These are phyloP conservation scores for Cyberlindnera maclurae DNA, from an alignment of 805 yeast genomes.

Conservation along the genomic window DNA sequence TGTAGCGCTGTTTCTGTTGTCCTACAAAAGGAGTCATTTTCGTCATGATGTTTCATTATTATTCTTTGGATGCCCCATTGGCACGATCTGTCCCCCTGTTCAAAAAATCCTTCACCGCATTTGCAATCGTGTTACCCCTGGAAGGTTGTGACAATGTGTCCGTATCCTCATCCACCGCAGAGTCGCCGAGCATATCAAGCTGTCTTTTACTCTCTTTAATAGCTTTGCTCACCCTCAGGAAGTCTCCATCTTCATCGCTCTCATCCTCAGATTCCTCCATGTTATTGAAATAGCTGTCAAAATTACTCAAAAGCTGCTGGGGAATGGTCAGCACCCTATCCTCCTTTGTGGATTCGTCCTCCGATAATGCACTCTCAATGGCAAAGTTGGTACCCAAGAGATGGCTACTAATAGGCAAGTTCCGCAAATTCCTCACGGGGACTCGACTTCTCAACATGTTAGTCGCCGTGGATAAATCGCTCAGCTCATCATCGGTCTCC, in stretches of 20 bases:
- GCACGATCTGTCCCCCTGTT: slow-evolving; percentile 1
- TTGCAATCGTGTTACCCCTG: slow-evolving; percentile 11
- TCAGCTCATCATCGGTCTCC: slow-evolving; percentile 30
- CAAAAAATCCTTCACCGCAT: slow-evolving; percentile 15
- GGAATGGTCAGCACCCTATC: slow-evolving; percentile 19
- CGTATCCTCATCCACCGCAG: slow-evolving; percentile 5
- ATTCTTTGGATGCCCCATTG: slow-evolving; percentile 5
- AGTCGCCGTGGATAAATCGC: slow-evolving; percentile 20
- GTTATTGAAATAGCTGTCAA: slow-evolving; percentile 22
- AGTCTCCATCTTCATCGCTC: slow-evolving; percentile 19
- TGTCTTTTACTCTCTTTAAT: slow-evolving; percentile 6
- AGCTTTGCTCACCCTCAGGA: slow-evolving; percentile 18
- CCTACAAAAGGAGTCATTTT: neutral
- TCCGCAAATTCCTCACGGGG: slow-evolving; percentile 14
- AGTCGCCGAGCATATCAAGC: slow-evolving; percentile 6
- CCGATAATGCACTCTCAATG: slow-evolving; percentile 16
- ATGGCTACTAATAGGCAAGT: slow-evolving; percentile 18
- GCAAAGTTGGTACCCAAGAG: slow-evolving; percentile 21
- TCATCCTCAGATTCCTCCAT: slow-evolving; percentile 15
- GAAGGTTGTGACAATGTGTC: neutral
- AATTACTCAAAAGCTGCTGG: slow-evolving; percentile 23
- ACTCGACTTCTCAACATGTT: slow-evolving; percentile 11
- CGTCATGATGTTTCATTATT: slow-evolving; percentile 8
- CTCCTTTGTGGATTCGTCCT: slow-evolving; percentile 2
- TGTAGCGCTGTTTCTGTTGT: neutral